Evolutionary conservation across 140 eudicot genomes (phyloP).

Genomic region (Ambrosia hybrid): DNA sequence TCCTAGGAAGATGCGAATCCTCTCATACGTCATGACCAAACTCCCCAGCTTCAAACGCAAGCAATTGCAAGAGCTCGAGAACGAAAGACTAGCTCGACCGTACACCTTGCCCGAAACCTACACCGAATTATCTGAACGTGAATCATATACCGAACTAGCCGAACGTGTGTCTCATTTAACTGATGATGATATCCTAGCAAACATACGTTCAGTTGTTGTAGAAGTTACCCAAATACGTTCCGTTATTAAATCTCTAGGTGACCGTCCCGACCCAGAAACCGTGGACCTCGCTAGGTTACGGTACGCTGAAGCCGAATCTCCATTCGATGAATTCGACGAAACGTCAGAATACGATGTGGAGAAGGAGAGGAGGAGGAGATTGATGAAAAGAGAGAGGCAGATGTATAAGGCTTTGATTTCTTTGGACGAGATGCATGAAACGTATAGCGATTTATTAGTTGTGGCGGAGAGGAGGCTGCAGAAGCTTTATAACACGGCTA

Average conservation of each 20-base stretch:
- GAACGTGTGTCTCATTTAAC: constrained; percentile 63
- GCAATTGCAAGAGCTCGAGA: constrained; percentile 48
- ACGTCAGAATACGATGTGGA: constrained; percentile 32
- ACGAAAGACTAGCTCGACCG: constrained; percentile 44
- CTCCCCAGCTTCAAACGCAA: constrained; percentile 52
- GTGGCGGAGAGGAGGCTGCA: constrained; percentile 76
- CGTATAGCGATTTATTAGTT: constrained; percentile 54
- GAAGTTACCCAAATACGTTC: constrained; percentile 71
- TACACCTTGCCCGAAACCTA: constrained; percentile 35
- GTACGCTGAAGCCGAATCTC: constrained; percentile 58
- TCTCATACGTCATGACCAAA: constrained; percentile 69
- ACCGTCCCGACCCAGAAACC: constrained; percentile 78
- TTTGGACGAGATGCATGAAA: constrained; percentile 75
- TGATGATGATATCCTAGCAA: constrained; percentile 57
- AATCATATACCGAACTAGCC: constrained; percentile 56
- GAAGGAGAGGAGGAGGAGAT: constrained; percentile 35
- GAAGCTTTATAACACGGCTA: constrained; percentile 75
- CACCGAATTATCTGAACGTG: constrained; percentile 35
- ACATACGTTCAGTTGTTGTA: constrained; percentile 55
- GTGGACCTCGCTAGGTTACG: constrained; percentile 59
- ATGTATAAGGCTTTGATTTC: constrained; percentile 59
- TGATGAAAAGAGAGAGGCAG: constrained; percentile 49
- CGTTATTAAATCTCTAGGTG: constrained; percentile 52
- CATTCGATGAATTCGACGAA: constrained; percentile 46
- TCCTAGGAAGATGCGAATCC: constrained; percentile 61